Base-by-base conservation (phyloP, 2,329 filamentous ascomycete genomes). In the Saccharata proteae region DNA sequence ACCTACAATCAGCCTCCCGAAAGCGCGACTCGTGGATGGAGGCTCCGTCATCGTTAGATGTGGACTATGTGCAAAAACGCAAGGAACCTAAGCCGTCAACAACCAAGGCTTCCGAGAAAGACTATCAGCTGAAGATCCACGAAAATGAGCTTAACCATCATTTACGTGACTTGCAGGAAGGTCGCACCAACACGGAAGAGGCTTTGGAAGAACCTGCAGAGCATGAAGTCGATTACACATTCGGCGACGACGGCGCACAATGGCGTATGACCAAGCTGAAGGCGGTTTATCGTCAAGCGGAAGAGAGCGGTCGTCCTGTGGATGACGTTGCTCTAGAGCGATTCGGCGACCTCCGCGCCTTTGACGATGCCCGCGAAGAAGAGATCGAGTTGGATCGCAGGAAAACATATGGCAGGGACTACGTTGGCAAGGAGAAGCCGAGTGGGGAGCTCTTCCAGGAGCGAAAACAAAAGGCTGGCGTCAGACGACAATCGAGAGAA, bases 191-290 rank as follows among this genome's bases (percentile, higher is more conserved):
- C 2, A 36, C 29, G 2, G 43, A 41, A 10, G 52, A 71, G 7
- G 59, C 65, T 14, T n/a, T n/a, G n/a, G 54, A 71, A 5, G 58
- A 69, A 40, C 64, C 69, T 2, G 61, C 66, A 1, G 58, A 73
- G 26, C 64, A 74, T 32, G 70, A 80, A 34, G 72, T 92, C 6
- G 65, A 72, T 36, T 98, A 96, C 50, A 81, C 63, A 0, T 92
- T 98, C 54, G 90, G 92, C 12, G 90, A 98, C 52, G 61, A 72
- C 5, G 88, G 90, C 0, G 88, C 86, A 10, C 74, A 84, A 45
- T 98, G 92, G 90, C 77, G 92, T 29, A 93, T 98, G 86, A 93
- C 80, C 5, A 94, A 86, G 54, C 71, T 98, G 18, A 85, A 80
- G 42, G 80, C 76, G 8, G 82, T 93, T 2, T 93, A 93, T 53